phyloP scores from a whole-genome alignment of 305 asterid species.

The Fraxinus angustifolia region DNA sequence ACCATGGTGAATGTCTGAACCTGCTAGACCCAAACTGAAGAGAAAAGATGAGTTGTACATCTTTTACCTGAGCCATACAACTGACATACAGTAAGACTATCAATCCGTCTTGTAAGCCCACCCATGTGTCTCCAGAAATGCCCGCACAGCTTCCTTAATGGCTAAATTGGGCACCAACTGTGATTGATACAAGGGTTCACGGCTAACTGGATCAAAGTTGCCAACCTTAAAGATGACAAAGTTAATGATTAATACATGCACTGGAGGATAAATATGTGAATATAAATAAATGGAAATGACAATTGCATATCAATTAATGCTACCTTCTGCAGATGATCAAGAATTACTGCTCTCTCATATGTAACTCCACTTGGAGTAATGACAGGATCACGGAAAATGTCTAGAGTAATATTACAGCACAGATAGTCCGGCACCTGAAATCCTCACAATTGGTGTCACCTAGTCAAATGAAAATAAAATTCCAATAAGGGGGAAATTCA shows the following conservation, averaged over 20 bases:
- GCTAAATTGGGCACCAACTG: conserved; percentile 82
- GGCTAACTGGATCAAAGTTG: conserved; percentile 75
- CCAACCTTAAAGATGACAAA: conserved; percentile 56
- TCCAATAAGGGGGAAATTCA: conserved; percentile 8
- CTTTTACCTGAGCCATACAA: conserved; percentile 7
- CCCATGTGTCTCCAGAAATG: conserved; percentile 59
- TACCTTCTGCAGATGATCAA: conserved; percentile 76
- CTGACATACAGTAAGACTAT: conserved; percentile 13
- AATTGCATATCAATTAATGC: not conserved
- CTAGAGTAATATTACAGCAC: conserved; percentile 78
- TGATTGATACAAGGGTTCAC: conserved; percentile 50
- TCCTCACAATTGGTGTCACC: conserved; percentile 18
- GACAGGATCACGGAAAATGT: conserved; percentile 87
- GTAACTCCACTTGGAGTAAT: conserved; percentile 87
- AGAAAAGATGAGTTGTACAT: not conserved
- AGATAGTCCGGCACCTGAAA: conserved; percentile 83
- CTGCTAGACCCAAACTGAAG: conserved; percentile 4
- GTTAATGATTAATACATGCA: conserved; percentile 14
- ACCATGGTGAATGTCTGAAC: not conserved
- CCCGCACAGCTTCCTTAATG: conserved; percentile 82
- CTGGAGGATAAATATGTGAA: not conserved
- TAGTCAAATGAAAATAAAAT: not conserved
- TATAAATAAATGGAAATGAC: not conserved
- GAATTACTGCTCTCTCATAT: conserved; percentile 80
- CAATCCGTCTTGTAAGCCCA: conserved; percentile 80